Evolutionary conservation across 495 filamentous ascomycete genomes (phyloP), one percentile per base, ranked within the genome.

Genomic region (Sordaria brevicollis): DNA sequence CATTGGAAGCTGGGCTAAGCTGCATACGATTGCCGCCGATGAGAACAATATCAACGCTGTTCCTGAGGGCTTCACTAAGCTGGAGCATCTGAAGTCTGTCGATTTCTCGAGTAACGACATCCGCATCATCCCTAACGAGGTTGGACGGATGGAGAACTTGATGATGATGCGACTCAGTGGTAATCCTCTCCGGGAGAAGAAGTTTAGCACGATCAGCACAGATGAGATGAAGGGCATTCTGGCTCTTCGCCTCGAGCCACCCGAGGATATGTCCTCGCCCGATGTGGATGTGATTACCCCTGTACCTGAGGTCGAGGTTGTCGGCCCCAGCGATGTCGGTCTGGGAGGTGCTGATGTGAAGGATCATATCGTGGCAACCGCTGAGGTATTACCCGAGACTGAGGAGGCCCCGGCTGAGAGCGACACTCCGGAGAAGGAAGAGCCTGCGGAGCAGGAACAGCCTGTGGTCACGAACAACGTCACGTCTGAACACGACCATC

Each of bases 21-120:
- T 99, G 10, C 75, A 88, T 21, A 92, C 87, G 19, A 81, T 99
- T 8, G 83, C 87, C 2, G 91, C 90, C 1, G 92, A 92, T 70
- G 91, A 92, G 72, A 99, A 99, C 77, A 88, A 84, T 68, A 84
- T 99, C 25, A 79, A 87, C 13, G 83, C 84, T 9, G 79, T 98
- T 41, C 95, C 95, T 0, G 82, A 86, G 34, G 94, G 93, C 2
- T 89, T 99, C 68, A 82, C 86, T 2, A 79, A 79, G 4, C 84
- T 97, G 31, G 77, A 84, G 29, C 88, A 85, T 38, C 74, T 99
- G 37, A 88, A 86, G 71, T 90, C 86, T 37, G 89, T 90, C 19
- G 92, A 97, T 77, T 88, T 98, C 69, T 91, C 91, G 8, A 89
- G 88, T 62, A 99, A 99, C 76, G 86, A 93, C 70, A 85, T 99